Evolutionary conservation across 2,329 filamentous ascomycete species (phyloP).

Genomic region (Ascochyta lentis): DNA sequence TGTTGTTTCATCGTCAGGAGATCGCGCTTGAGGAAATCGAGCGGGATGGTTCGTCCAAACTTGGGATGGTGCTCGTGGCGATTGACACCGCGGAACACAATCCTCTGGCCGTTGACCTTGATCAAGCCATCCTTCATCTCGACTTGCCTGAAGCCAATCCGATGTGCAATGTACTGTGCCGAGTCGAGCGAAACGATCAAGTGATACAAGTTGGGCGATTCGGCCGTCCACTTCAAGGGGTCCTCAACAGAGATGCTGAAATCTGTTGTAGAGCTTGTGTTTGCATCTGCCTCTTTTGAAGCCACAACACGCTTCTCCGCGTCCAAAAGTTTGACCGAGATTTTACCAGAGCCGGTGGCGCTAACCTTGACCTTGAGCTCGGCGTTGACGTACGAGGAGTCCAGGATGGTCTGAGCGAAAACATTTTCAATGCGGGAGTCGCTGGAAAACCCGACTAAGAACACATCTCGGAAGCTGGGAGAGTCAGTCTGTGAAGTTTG

Average conservation of each 20-base stretch:
- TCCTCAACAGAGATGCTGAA: constrained; percentile 55
- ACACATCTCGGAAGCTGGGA: constrained; percentile 71
- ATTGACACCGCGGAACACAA: constrained; percentile 70
- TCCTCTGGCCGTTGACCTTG: constrained; percentile 66
- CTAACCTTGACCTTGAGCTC: constrained; percentile 58
- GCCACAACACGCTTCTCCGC: constrained; percentile 40
- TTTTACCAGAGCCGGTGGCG: constrained; percentile 48
- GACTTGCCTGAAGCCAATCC: constrained; percentile 68
- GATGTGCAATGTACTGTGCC: constrained; percentile 57
- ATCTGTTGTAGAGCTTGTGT: constrained; percentile 23
- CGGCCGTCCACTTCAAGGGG: constrained; percentile 73
- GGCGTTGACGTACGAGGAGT: constrained; percentile 59
- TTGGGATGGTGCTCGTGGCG: constrained; percentile 73
- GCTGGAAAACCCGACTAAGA: constrained; percentile 64
- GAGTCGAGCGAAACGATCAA: constrained; percentile 55
- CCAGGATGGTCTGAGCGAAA: constrained; percentile 62
- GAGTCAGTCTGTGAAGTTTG: constrained; percentile 11
- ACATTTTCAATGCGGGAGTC: constrained; percentile 63
- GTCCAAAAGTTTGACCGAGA: constrained; percentile 57
- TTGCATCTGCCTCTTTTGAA: constrained; percentile 21
- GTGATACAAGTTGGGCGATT: constrained; percentile 68
- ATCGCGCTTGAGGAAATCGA: constrained; percentile 67
- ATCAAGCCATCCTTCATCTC: constrained; percentile 67
- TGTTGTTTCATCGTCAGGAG: constrained; percentile 72
- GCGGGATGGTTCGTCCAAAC: constrained; percentile 67